Evolutionary conservation across 2,329 filamentous ascomycete genomes (phyloP), one percentile per base, ranked within the genome.

Genomic region (Verruconis gallopava): DNA sequence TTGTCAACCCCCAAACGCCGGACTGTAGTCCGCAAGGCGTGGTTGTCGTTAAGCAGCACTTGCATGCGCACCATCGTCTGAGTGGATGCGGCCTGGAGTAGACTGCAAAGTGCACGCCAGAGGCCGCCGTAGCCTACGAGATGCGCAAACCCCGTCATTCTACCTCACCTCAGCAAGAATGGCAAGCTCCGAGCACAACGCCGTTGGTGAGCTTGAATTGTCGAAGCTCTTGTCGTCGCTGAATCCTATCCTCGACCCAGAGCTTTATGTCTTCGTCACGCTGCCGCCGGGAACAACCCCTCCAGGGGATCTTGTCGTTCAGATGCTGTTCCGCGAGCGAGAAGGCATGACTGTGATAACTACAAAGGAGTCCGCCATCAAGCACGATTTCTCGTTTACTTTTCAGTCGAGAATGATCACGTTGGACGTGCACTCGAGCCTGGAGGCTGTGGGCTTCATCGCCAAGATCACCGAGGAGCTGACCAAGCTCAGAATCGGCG

Each of bases 391-490:
- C n/a, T 12, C 21, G n/a, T 44, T 19, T n/a, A 34, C 20, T 12
- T 44, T 44, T 35, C 22, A 21, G 5, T 41, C 37, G 14, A 37
- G 42, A 11, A 40, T 28, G 25, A 44, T 42, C 20, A 44, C 42
- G 9, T 25, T 44, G 13, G 13, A 34, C 19, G 42, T 42, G n/a
- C 42, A 44, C 22, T 44, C 42, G 5, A 36, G 42, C 19, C 38
- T 44, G 9, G 38, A 34, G 6, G 42, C 42, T 2, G 42, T 44
- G 12, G 42, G 42, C 3, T 44, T 44, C 19, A 44, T 44, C 21
- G 37, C 42, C 14, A 38, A 42, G 5, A 25, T 42, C 14, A 30
- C 42, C 3, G n/a, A 15, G 5, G 18, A 25, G n/a, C 38, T 44
- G 18, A 36, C 15, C 21, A 21, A 34, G n/a, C 13, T 34, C 15